Percentiles rank a stretch among this genome's conserved stretches.
phyloP scores from a whole-genome alignment of 129 eudicot species.

The Escallonia rubra region DNA sequence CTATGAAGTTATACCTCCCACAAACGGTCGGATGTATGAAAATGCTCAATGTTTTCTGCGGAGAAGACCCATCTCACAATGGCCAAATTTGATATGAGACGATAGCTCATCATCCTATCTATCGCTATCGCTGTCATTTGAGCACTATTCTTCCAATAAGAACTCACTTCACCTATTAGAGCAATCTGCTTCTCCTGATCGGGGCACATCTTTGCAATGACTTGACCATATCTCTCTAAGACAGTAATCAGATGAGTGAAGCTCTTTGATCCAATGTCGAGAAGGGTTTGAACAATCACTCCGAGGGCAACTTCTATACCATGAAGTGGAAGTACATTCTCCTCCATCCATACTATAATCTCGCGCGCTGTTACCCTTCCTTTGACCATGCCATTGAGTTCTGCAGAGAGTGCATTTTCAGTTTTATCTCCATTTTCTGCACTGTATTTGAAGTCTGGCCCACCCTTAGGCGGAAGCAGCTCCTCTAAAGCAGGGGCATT shows the following conservation, averaged over 20 bases:
- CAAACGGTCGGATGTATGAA: constrained; percentile 79
- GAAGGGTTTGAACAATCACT: constrained; percentile 80
- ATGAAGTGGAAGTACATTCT: constrained; percentile 53
- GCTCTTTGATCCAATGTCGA: constrained; percentile 92
- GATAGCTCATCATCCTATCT: constrained; percentile 99
- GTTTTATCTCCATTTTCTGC: constrained; percentile 59
- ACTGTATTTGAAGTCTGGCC: constrained; percentile 59
- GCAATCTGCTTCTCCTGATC: constrained; percentile 75
- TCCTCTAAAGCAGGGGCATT: constrained; percentile 86
- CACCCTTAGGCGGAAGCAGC: constrained; percentile 96
- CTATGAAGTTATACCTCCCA: constrained; percentile 77
- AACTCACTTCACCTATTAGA: constrained; percentile 69
- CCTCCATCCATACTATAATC: constrained; percentile 76
- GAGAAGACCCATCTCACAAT: constrained; percentile 95
- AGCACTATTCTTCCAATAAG: constrained; percentile 80
- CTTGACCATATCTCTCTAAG: constrained; percentile 89
- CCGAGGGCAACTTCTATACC: constrained; percentile 65
- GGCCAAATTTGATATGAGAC: constrained; percentile 85
- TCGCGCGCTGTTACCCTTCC: constrained; percentile 76
- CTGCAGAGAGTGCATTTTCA: constrained; percentile 62
- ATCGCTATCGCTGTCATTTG: constrained; percentile 84
- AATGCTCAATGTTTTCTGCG: constrained; percentile 54
- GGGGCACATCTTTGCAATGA: constrained; percentile 70
- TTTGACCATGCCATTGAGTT: constrained; percentile 79
- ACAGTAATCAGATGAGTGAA: constrained; percentile 96